Conservation (phyloP, 2,329 filamentous ascomycete genomes). For the Aspergillus pseudoglaucus region DNA sequence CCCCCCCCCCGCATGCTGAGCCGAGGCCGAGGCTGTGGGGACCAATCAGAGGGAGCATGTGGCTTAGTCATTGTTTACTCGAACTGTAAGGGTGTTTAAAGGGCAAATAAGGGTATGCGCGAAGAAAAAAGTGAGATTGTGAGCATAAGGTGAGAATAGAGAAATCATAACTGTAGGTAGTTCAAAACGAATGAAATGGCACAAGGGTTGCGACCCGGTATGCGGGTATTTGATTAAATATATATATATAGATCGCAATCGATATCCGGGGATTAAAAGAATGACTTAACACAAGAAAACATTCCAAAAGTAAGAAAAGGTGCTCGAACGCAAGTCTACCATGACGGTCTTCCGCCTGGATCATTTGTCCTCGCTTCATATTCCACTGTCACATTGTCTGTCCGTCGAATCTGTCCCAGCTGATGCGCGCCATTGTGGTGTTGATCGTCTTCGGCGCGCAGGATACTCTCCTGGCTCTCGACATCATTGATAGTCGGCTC, state of each 20-base stretch:
- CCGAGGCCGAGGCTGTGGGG: not conserved
- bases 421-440: not conserved
- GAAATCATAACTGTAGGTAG: too few species aligned
- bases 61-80: not conserved
- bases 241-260: too few species aligned
- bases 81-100: too few species aligned
- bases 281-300: not conserved
- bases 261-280: too few species aligned
- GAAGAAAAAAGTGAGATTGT: too few species aligned
- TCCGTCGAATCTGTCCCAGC: constrained; percentile 9
- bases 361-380: constrained; percentile 1
- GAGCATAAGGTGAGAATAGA: too few species aligned
- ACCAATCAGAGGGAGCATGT: not conserved
- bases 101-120: too few species aligned
- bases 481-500: constrained; percentile 11
- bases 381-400: constrained; percentile 11
- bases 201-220: too few species aligned
- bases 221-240: too few species aligned
- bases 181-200: too few species aligned
- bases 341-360: not conserved
- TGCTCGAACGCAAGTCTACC: not conserved
- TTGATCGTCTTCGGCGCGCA: constrained; percentile 9
- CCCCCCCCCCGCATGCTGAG: not conserved
- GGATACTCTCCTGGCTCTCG: constrained; percentile 17
- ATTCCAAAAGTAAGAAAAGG: not conserved